phyloP scores from a whole-genome alignment of 75 land plant genomes.

The Picea sitchensis region DNA sequence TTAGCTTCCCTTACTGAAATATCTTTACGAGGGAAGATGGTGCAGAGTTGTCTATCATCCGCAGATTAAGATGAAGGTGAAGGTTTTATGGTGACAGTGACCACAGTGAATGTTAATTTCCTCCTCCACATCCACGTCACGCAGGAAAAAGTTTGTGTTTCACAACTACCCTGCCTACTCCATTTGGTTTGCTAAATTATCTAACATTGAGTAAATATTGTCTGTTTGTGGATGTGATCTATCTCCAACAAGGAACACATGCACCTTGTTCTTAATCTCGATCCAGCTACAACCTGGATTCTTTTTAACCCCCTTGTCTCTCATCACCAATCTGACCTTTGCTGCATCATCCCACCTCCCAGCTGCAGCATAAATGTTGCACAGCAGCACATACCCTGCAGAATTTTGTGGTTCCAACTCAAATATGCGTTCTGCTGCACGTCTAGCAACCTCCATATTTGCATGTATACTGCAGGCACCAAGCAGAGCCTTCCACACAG shows the following conservation, averaged over 20 bases:
- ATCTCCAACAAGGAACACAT: neutral
- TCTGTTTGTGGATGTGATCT: constrained; percentile 11
- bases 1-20: too few relatives aligned
- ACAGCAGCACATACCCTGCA: neutral
- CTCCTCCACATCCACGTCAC: constrained; percentile 13
- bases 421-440: neutral
- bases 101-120: too few relatives aligned
- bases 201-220: neutral
- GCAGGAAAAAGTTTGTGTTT: constrained; percentile 6
- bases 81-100: too few relatives aligned
- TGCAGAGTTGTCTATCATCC: too few relatives aligned
- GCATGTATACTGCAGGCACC: neutral
- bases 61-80: too few relatives aligned
- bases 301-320: neutral
- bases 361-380: neutral
- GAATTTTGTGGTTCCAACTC: neutral
- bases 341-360: constrained; percentile 2
- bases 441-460: neutral
- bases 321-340: neutral
- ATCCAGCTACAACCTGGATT: constrained; percentile 1
- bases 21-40: too few relatives aligned
- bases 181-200: constrained; percentile 11
- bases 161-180: constrained; percentile 1
- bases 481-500: neutral
- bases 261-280: neutral